Evolutionary conservation across 2,329 filamentous ascomycete species (phyloP), one percentile per base, ranked within the genome.

Genomic region (Hypoxylon sp.): DNA sequence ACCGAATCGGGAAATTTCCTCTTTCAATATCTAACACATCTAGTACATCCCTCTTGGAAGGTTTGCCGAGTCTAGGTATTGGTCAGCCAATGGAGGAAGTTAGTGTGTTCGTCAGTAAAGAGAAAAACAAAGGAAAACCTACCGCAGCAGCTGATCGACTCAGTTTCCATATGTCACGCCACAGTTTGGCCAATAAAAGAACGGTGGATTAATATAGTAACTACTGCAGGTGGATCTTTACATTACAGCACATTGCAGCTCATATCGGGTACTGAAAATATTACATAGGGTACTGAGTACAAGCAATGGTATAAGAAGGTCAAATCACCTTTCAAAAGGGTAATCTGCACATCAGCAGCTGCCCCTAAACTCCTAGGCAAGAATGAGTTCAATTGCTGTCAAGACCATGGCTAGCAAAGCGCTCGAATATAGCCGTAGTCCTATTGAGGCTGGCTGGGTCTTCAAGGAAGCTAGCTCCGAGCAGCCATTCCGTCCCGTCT

Each of bases 391-490:
- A 38, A 38, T 18, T 38, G n/a, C 36, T 16, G 5, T 38, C 36
- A 18, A 18, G 6, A 38, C 7, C n/a, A 38, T 38, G 36, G n/a
- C 36, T 38, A 38, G 48, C 32, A 38, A 36, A 51, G 16, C 48
- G 38, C 30, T 51, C 30, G 48, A n/a, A 51, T n/a, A 14, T 24
- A 38, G 30, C 38, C 48, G 28, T 36, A 51, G 32, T 36, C 30
- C 48, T n/a, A 51, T 51, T 24, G 48, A 51, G 28, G 48, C 16
- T 26, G 48, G 28, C 32, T 51, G 48, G 48, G 48, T 38, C 30
- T 51, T 51, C 32, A 51, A 51, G 48, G 48, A 51, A 38, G 48
- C 48, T 38, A 51, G 48, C 30, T 51, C 48, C 26, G 48, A 51
- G 48, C 32, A 51, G 32, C 48, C 48, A 51, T 51, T 51, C 18